phyloP scores from a whole-genome alignment of 305 asterid species.

The Fraxinus angustifolia region DNA sequence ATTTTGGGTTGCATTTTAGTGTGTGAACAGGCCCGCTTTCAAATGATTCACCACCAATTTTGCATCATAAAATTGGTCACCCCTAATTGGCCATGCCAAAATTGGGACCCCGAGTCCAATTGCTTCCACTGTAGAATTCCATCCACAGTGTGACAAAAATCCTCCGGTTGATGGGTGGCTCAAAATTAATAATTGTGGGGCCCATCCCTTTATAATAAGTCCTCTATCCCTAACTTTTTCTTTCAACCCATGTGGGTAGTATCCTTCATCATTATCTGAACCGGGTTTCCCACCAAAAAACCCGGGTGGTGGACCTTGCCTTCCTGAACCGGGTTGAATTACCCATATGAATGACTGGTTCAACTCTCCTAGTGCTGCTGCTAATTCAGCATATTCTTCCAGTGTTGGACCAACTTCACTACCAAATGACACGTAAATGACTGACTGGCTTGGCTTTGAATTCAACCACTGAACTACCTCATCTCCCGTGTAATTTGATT shows the following conservation, averaged over 20 bases:
- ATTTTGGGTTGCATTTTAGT: too few species aligned
- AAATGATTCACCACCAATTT: conserved; percentile 42
- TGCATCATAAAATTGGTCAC: conserved; percentile 61
- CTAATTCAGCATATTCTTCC: conserved; percentile 52
- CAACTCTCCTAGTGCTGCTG: conserved; percentile 44
- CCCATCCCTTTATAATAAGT: conserved; percentile 66
- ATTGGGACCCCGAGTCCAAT: conserved; percentile 54
- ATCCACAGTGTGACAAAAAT: conserved; percentile 32
- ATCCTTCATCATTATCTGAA: conserved; percentile 38
- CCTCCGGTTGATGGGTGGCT: conserved; percentile 42
- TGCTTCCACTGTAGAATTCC: conserved; percentile 67
- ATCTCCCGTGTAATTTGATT: conserved; percentile 52
- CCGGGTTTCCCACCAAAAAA: conserved; percentile 28
- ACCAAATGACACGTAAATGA: conserved; percentile 64
- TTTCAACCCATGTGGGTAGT: conserved; percentile 43
- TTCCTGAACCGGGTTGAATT: conserved; percentile 56
- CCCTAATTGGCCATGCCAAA: conserved; percentile 74
- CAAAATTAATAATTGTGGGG: conserved; percentile 54
- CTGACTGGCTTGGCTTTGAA: conserved; percentile 46
- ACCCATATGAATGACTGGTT: conserved; percentile 58
- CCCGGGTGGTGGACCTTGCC: conserved; percentile 35
- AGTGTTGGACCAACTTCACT: conserved; percentile 61
- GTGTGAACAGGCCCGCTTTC: too few species aligned
- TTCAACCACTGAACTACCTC: conserved; percentile 66
- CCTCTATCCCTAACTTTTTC: conserved; percentile 48